A percentile compares a stretch with the other conserved stretches of the same genome.
These are phyloP conservation scores for Cyclotella atomus DNA, from an alignment of 108 stramenopile species.

Conservation along the genomic window DNA sequence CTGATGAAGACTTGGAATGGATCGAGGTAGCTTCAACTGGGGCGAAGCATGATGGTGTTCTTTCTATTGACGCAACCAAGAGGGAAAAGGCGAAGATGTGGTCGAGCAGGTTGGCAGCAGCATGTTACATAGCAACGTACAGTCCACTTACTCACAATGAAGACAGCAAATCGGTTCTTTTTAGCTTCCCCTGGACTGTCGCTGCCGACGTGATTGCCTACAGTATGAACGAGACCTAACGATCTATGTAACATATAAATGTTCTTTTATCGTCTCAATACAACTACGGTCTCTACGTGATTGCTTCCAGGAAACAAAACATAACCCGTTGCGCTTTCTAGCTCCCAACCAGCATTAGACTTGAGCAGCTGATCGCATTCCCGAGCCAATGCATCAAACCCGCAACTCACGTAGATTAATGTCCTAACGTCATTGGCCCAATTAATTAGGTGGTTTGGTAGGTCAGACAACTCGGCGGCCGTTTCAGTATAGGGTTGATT, in stretches of 20 bases:
- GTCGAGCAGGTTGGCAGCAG: background rate
- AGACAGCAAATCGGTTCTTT: background rate
- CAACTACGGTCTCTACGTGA: constrained; percentile 94
- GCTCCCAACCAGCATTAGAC: constrained; percentile 80
- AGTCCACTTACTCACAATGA: background rate
- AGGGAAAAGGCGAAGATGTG: background rate
- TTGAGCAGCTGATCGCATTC: constrained; percentile 80
- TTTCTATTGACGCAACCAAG: too few relatives aligned
- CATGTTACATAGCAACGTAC: constrained; percentile 7
- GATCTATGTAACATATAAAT: too few relatives aligned
- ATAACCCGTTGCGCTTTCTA: constrained; percentile 92
- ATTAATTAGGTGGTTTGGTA: constrained; percentile 64
- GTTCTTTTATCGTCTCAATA: constrained; percentile 73
- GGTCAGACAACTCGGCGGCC: constrained; percentile 44
- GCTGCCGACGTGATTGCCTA: constrained; percentile 10
- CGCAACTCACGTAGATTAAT: constrained; percentile 97
- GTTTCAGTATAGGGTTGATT: constrained; percentile 74
- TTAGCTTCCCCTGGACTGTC: constrained; percentile 9
- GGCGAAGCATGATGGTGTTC: background rate
- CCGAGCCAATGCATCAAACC: constrained; percentile 95
- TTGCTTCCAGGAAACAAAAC: constrained; percentile 95
- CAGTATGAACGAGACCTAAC: too few relatives aligned
- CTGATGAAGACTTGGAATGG: constrained; percentile 7
- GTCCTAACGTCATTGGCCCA: constrained; percentile 80
- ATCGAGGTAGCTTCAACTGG: constrained; percentile 4